phyloP scores from a whole-genome alignment of 2,329 filamentous ascomycete genomes.

The Colletotrichum salicis region DNA sequence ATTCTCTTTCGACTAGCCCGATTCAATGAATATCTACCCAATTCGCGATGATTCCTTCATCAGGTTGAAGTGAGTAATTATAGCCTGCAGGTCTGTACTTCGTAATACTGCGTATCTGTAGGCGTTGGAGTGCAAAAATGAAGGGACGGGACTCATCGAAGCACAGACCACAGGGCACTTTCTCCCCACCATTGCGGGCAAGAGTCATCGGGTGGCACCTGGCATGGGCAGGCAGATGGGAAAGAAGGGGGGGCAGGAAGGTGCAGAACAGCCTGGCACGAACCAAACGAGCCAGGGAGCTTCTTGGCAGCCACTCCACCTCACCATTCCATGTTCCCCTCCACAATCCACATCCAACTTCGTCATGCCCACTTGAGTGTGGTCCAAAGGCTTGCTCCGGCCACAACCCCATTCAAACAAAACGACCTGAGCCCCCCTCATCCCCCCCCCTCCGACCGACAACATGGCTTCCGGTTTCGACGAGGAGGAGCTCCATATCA shows the following conservation, averaged over 20 bases:
- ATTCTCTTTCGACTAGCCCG: background rate
- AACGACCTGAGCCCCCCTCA: slow-evolving; percentile 25
- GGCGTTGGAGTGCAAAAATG: too few relatives aligned
- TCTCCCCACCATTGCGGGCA: slow-evolving; percentile 14
- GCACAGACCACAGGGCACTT: slow-evolving; percentile 23
- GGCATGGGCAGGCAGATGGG: slow-evolving; percentile 1
- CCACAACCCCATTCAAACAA: slow-evolving; percentile 36
- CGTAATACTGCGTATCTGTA: too few relatives aligned
- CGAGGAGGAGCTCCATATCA: slow-evolving; percentile 85
- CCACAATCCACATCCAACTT: slow-evolving; percentile 35
- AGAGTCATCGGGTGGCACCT: background rate
- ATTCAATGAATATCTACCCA: slow-evolving; percentile 7
- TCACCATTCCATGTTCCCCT: slow-evolving; percentile 31
- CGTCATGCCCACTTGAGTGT: slow-evolving; percentile 36
- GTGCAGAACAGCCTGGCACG: slow-evolving; percentile 9
- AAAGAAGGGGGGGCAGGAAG: background rate
- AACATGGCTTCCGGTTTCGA: slow-evolving; percentile 71
- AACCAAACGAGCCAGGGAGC: slow-evolving; percentile 25
- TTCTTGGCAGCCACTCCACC: slow-evolving; percentile 33
- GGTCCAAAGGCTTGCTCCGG: slow-evolving; percentile 35
- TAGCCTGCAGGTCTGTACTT: background rate
- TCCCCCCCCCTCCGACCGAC: slow-evolving; percentile 25
- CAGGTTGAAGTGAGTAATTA: background rate
- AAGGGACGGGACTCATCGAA: background rate
- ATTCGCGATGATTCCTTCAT: slow-evolving; percentile 21